Evolutionary conservation across 768 basidiomycete species (phyloP).

Genomic region (Coprinopsis sp.): DNA sequence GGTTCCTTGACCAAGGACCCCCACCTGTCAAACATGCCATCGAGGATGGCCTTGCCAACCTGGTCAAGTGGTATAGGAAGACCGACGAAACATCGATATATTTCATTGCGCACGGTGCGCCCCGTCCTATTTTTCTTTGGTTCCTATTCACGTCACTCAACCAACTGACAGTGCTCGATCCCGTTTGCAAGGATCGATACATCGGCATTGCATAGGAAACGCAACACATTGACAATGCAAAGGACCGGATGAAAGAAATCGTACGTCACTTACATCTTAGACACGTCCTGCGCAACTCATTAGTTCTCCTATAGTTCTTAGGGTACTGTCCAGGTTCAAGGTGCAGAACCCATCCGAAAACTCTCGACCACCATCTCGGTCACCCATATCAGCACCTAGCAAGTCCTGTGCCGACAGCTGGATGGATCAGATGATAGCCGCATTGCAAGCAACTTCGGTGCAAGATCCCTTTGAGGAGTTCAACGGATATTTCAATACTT

Average conservation of each 20-base stretch:
- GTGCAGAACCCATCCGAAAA: background rate
- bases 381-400: background rate
- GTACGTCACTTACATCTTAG: background rate
- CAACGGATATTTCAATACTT: background rate
- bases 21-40: conserved; percentile 9
- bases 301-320: too few relatives aligned
- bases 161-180: conserved; percentile 15
- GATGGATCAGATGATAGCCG: background rate
- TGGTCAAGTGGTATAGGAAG: conserved; percentile 14
- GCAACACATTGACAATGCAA: background rate
- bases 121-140: background rate
- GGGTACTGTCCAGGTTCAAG: background rate
- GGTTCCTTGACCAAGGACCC: conserved; percentile 4
- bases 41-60: conserved; percentile 9
- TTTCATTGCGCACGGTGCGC: conserved; percentile 10
- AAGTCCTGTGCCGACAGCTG: background rate
- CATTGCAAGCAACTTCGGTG: too few relatives aligned
- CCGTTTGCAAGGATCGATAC: conserved; percentile 7
- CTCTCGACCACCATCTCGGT: background rate
- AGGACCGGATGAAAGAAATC: background rate
- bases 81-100: conserved; percentile 12
- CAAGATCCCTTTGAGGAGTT: background rate
- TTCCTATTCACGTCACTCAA: background rate
- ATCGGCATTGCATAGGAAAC: conserved; percentile 8
- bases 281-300: background rate